Evolutionary conservation across 2,329 filamentous ascomycete genomes (phyloP), one percentile per base, ranked within the genome.

Genomic region (Allantophomopsis cytisporea): DNA sequence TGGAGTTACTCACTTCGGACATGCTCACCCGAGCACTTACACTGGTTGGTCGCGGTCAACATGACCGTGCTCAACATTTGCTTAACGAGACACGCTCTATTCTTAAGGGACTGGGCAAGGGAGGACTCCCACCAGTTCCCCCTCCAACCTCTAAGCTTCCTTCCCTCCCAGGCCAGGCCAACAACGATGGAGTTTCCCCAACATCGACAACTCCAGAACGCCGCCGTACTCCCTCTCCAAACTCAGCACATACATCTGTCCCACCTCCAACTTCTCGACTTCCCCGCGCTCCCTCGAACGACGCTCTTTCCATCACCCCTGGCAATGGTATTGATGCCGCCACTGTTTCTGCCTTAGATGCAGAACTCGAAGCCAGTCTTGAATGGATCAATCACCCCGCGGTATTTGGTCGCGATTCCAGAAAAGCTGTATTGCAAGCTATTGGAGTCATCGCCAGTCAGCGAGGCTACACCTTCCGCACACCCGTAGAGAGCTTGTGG

Each of bases 301-400:
- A 56, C 39, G 47, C 48, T 6, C 47, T 55, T 3, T 48, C 50
- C 13, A 76, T 59, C 56, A 71, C 59, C 42, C 81, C 78, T 6
- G 23, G 23, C 3, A 28, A 28, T 12, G 83, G 86, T n/a, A 89
- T 98, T 41, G 91, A 98, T 53, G 63, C 74, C 5, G 69, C 69
- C 30, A 91, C 84, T 0, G 89, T 96, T 52, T 69, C 76, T 17
- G 88, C 91, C 2, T 75, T 98, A 14, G 91, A 98, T 57, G 76
- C 83, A 1, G 91, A 98, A 59, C 73, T 98, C 28, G 86, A 94
- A 57, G 76, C 83, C 28, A 85, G 83, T 38, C 66, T 98, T 13
- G 91, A 98, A 61, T 98, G 91, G 91, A 96, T 98, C 60, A 87
- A 83, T 55, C 91, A 98, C 54, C 91, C 91, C 2, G 88, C 88